Evolutionary conservation across 192 early-diverging fungal species (phyloP).

Genomic region (Endogone sp.): DNA sequence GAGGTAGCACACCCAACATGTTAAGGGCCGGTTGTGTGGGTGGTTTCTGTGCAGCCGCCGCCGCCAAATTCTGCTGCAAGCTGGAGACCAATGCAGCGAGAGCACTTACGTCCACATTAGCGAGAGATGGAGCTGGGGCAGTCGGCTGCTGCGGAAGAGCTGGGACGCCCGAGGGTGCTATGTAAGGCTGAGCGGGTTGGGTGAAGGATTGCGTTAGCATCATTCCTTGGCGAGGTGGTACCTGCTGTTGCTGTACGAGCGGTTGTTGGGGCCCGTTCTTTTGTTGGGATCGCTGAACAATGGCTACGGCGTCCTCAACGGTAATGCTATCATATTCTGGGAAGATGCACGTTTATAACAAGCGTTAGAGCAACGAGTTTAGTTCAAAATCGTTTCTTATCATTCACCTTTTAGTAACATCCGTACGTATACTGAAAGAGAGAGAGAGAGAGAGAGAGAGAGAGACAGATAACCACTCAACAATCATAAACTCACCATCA

Average conservation of each 20-base stretch:
- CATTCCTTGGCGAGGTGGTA: too few relatives aligned
- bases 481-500: slow-evolving; percentile 27
- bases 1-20: slow-evolving; percentile 7
- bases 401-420: too few relatives aligned
- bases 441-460: too few relatives aligned
- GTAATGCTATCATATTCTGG: slow-evolving; percentile 24
- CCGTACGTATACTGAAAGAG: too few relatives aligned
- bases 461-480: too few relatives aligned
- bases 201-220: too few relatives aligned
- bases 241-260: slow-evolving; percentile 8
- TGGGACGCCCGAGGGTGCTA: not conserved
- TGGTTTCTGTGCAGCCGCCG: not conserved
- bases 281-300: slow-evolving; percentile 10
- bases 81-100: slow-evolving; percentile 17
- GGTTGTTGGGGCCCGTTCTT: slow-evolving; percentile 2
- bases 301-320: slow-evolving; percentile 19
- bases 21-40: slow-evolving; percentile 3
- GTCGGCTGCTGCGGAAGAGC: slow-evolving; percentile 1
- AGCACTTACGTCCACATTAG: slow-evolving; percentile 21
- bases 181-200: too few relatives aligned
- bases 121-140: slow-evolving; percentile 7
- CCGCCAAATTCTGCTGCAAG: slow-evolving; percentile 12
- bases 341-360: not conserved
- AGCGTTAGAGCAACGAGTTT: not conserved
- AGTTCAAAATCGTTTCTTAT: too few relatives aligned